These are phyloP conservation scores for Quercus cerris DNA, from an alignment of 306 rosid species.

Conservation along the genomic window DNA sequence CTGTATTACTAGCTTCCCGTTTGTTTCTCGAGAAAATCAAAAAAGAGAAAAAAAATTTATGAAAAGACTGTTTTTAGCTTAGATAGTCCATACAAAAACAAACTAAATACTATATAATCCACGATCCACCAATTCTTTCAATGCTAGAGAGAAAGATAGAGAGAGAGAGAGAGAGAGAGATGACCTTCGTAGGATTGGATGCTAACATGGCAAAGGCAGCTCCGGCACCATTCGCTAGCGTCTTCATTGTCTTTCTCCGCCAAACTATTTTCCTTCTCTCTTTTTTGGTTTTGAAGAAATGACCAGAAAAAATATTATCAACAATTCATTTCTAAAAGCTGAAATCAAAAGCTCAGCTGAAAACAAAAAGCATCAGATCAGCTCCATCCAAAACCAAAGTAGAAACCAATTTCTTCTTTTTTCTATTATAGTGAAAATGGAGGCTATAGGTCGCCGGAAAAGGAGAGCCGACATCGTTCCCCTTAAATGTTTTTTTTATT, in stretches of 20 bases:
- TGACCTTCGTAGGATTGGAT: conserved; percentile 50
- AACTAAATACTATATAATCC: conserved; percentile 5
- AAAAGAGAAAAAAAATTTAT: neutral
- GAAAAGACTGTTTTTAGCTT: neutral
- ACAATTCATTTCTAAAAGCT: no score
- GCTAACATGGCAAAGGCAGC: conserved; percentile 13
- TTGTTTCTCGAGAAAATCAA: conserved; percentile 16
- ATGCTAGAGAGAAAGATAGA: neutral
- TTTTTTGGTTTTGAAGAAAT: no score
- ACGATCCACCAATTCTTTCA: neutral
- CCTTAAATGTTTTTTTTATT: no score
- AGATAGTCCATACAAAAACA: conserved; percentile 12
- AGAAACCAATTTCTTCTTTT: neutral
- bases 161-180: neutral
- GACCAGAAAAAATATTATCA: no score
- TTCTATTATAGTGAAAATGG: conserved; percentile 12
- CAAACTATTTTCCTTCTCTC: neutral
- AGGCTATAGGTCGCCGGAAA: neutral
- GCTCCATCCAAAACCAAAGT: neutral
- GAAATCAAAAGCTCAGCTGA: neutral
- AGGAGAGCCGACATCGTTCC: no score
- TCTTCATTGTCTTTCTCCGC: conserved; percentile 50
- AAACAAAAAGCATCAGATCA: conserved; percentile 12
- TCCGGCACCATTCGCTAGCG: conserved; percentile 41
- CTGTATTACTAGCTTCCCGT: neutral